Base-by-base conservation (phyloP, 371 early-diverging fungal species). In the Smittium culicis region DNA sequence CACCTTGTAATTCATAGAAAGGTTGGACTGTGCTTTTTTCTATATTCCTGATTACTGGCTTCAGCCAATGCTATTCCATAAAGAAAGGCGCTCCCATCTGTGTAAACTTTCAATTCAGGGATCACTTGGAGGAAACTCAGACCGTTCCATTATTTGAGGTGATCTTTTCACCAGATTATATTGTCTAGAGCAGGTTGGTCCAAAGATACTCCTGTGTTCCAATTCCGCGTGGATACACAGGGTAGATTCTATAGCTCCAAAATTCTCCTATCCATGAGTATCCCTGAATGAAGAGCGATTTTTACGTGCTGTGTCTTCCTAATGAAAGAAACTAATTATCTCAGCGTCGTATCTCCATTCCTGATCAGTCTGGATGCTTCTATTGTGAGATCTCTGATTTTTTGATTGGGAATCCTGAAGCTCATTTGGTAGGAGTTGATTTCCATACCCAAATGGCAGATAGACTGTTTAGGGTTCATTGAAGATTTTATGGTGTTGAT, bases 401-500 rank as follows among this genome's bases (percentile, higher is more conserved):
- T 57, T 20, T 34, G 2, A 14, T 66, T 31, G 1, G 24, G 67
- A 1, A 66, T 45, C 1, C 3, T 30, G 8, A 66, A 34, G 1
- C 16, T 17, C 70, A 61, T 66, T 2, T 30, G 31, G 2, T 1
- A 2, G 24, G 76, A 72, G 32, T 76, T 75, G 59, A 76, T 74
- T 28, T 72, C 75, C 45, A 76, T 72, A 0, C 76, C 76, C 11
- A 76, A 66, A 66, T 74, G 74, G 27, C 71, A 32, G 64, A 74
- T 72, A 68, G 68, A 71, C 63, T 75, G 76, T 57, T 75, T 71
- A 0, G 74, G 75, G 60, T 68, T 34, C 55, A 75, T 60, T 30
- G 69, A 71, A 0, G 75, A 76, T 0, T 72, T 67, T 24, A 64
- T 11, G 5, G 5, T 45, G 5, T 45, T 45, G 45, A 45, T 45